Evolutionary conservation across 768 basidiomycete species (phyloP), one percentile per base, ranked within the genome.

Genomic region (Podaxis sp.): DNA sequence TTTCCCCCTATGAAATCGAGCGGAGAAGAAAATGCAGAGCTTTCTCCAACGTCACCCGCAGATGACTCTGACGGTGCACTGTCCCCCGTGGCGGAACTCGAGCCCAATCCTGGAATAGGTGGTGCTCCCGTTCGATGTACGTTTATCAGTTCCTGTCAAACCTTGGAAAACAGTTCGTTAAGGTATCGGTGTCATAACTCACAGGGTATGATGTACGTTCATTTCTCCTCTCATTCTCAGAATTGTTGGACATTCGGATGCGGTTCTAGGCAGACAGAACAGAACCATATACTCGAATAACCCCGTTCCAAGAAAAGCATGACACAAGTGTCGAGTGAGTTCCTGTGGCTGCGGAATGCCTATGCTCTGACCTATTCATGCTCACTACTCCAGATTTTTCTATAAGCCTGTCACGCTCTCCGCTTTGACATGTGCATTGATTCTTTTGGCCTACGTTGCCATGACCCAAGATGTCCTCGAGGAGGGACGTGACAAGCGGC

Each of bases 301-400:
- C 81, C 52, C 92, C 92, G 28, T 94, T 94, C 72, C 91, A 93
- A 73, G 90, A 93, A 77, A 86, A 81, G 69, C 82, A 87, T 71
- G 92, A 94, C 71, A 91, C 92, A 24, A 90, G 86, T 66, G 82
- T 94, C 65, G 93, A 93, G 92, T 92, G 68, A 68, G 88, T 79
- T 33, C 52, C 40, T 26, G 28, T 63, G 56, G 60, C 39, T 28
- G 22, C n/a, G 38, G 12, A 52, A 42, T 54, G 15, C 39, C 28
- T 53, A 38, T 42, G 60, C 64, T 69, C 46, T 64, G 64, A 59
- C 28, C 57, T 67, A 52, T 28, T 63, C 62, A 49, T 55, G 61
- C 26, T 12, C 61, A 40, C 64, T 38, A 17, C 24, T 42, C n/a
- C 56, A 93, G 92, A 68, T 95, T 94, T 77, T 91, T 95, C 73